Base-by-base conservation (phyloP, 495 filamentous ascomycete species). In the Trichocladium uniseriatum region DNA sequence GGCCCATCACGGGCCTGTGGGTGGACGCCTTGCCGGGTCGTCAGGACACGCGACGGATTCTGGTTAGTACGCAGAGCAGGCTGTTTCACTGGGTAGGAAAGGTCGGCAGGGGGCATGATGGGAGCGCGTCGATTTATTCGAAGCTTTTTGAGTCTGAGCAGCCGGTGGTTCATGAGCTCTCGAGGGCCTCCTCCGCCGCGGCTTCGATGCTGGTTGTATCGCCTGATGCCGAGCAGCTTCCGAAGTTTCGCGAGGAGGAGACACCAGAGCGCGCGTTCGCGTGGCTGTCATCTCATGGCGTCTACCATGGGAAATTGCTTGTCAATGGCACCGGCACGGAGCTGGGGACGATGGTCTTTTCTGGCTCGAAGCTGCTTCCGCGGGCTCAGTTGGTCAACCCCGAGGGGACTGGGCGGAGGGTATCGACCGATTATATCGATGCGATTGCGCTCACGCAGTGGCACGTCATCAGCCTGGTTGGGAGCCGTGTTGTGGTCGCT, bases 391-490 rank as follows among this genome's bases (percentile, higher is more conserved):
- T 96, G 39, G 81, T 86, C 3, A 75, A 77, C 14, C 71, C 78
- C 4, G 82, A 87, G 56, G 75, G 75, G n/a, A 59, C 77, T 3
- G 80, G 83, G 45, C 79, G 85, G 18, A 77, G 70, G 50, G 61
- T 82, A 11, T 75, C 78, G 5, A 75, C 81, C 51, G 85, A 91
- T 24, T 76, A 78, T 0, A 79, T 95, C 31, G 77, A 81, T 24
- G 84, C 85, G n/a, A 82, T 94, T 63, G 81, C 86, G 3, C 70
- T 97, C 22, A 91, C 88, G 3, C 89, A 94, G 58, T 95, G 89
- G 84, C 92, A 98, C 63, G 78, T 95, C 40, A 66, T 98, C n/a
- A 77, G 81, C 51, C 74, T 97, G 6, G 78, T 92, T 7, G 90
- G 91, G 52, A 83, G 82, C 2, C 75, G 86, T 22, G 70, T 98